Base-by-base conservation (phyloP, 768 basidiomycete genomes). In the Mycena haematopus region DNA sequence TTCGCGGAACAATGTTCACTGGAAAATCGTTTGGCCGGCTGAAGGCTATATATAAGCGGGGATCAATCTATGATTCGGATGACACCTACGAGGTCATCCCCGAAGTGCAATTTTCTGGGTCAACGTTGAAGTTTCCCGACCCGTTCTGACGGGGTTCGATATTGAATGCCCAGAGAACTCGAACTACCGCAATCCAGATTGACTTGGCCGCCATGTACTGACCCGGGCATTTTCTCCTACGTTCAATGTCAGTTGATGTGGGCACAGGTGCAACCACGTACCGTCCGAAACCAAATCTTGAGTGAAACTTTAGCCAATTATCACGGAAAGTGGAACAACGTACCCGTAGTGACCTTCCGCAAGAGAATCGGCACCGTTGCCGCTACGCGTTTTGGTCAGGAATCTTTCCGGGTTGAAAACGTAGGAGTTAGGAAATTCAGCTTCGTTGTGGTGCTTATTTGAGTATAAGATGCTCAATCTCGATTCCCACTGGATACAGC, bases 21-120 rank as follows among this genome's bases (percentile, higher is more conserved):
- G 46, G 46, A 35, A 58, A 58, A 9, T 29, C 33, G 3, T 50
- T 1, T 14, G 56, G 56, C 13, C 47, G 31, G 9, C 56, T 58
- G 36, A 13, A 58, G 50, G 21, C 22, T 15, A 38, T 19, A 22
- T 6, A 24, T 13, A 38, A 21, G n/a, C n/a, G n/a, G n/a, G n/a
- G n/a, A 1, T 24, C 49, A 15, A 13, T n/a, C n/a, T n/a, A n/a
- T n/a, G n/a, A n/a, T n/a, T n/a, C 6, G 35, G 10, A n/a, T 4
- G 56, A 47, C 17, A 14, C 55, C 2, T 50, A 58, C 56, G 56
- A 49, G 38, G 56, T 58, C 9, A 58, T 21, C 6, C 56, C 56
- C 6, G 31, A 35, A 21, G 47, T 38, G 11, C 56, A 38, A 40
- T 49, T 7, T 11, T 58, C 35, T 6, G 33, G 33, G 17, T 58